phyloP scores from a whole-genome alignment of 305 asterid species.

The Solanum hybrid region DNA sequence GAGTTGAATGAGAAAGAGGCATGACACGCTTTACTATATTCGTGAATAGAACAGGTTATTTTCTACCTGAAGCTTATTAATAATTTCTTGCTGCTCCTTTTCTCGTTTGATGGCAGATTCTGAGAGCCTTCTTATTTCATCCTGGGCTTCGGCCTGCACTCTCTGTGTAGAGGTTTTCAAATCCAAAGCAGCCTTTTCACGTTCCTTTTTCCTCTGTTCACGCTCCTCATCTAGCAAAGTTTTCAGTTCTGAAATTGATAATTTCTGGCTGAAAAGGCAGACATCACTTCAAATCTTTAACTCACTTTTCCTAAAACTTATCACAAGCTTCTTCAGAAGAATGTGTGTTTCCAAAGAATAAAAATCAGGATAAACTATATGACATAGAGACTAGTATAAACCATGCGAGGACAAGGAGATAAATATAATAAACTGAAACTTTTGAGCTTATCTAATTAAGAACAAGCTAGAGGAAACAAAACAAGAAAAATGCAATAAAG shows the following conservation, averaged over 20 bases:
- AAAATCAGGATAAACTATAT: neutral
- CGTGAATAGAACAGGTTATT: neutral
- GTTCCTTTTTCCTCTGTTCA: slow-evolving; percentile 83
- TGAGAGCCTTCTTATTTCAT: slow-evolving; percentile 58
- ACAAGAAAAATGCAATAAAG: neutral
- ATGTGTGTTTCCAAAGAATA: neutral
- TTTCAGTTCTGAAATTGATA: slow-evolving; percentile 68
- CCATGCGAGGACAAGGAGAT: neutral
- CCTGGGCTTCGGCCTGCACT: slow-evolving; percentile 77
- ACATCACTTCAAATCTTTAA: slow-evolving; percentile 1
- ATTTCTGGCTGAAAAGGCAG: slow-evolving; percentile 72
- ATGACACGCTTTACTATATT: neutral
- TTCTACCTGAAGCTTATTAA: slow-evolving; percentile 77
- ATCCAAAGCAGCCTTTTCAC: slow-evolving; percentile 68
- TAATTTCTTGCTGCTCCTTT: slow-evolving; percentile 84
- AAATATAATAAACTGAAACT: neutral
- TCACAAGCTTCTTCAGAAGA: neutral
- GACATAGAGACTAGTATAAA: neutral
- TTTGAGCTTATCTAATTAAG: neutral
- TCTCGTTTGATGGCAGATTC: slow-evolving; percentile 67
- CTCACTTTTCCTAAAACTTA: neutral
- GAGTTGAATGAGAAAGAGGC: neutral
- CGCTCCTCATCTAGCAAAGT: slow-evolving; percentile 80
- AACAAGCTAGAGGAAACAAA: neutral
- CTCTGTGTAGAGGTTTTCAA: slow-evolving; percentile 62